Base-by-base conservation (phyloP, 225 moss, liverwort and hornwort genomes). In the Straminergon stramineum region DNA sequence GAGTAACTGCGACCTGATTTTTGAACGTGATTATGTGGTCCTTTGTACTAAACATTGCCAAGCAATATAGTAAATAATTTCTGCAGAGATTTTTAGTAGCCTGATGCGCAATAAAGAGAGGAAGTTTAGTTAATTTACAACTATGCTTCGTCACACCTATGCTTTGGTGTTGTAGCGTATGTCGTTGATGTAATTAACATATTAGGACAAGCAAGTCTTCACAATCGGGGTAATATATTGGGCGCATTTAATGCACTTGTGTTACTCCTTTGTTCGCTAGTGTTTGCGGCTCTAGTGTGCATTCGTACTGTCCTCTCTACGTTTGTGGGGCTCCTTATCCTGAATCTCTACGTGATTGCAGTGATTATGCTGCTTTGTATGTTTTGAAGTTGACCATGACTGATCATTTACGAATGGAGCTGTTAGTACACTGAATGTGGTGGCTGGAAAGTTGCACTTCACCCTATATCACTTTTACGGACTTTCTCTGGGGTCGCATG, bases 81-180 rank as follows among this genome's bases (percentile, higher is more conserved):
- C 60, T 91, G 87, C 85, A 60, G 89, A 91, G 64, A 87, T 79
- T 71, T 81, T 81, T 69, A 84, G 87, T 91, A 87, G 89, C 69
- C n/a, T 87, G 87, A 75, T 56, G 87, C 63, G 69, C 81, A 89
- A 69, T 87, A 83, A 84, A 63, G 84, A 81, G 85, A 86, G 81
- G 37, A 62, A 87, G 61, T 87, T 87, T 75, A 89, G 87, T 87
- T 88, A 84, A 83, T 86, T 73, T 88, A 73, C 84, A 87, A 80
- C 81, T 75, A 56, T 89, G 84, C 89, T 84, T 92, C 74, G 81
- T 89, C 67, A 91, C 89, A 87, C 80, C 84, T 87, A 52, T 89
- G 84, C 87, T 88, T 91, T 87, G 89, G 89, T 91, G 91, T 88
- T 89, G 91, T 93, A 88, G 92, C 89, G 63, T 93, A 78, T 89